Conservation (phyloP, 164 flowering plant genomes). For the Nelumbo lutea region DNA sequence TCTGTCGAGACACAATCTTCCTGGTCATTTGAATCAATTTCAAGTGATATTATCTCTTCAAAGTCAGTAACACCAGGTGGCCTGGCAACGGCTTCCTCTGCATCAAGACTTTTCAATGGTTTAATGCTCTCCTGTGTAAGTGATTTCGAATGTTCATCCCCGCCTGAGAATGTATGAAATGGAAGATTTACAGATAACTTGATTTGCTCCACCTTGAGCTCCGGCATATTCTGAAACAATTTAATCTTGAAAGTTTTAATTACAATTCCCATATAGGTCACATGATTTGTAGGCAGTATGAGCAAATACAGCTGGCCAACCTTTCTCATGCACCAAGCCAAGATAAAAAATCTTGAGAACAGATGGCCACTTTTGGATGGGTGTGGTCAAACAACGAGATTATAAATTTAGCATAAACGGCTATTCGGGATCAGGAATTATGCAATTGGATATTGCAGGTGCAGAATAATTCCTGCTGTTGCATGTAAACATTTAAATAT, state of each 20-base stretch:
- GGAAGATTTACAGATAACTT: constrained; percentile 74
- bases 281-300: not conserved
- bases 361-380: no score
- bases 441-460: no score
- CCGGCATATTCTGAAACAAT: constrained; percentile 37
- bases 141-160: constrained; percentile 19
- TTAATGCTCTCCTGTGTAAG: constrained; percentile 15
- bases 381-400: no score
- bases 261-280: not conserved
- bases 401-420: no score
- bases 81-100: constrained; percentile 3
- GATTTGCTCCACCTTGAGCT: constrained; percentile 68
- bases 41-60: constrained; percentile 54
- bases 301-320: no score
- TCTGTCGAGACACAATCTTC: constrained; percentile 19
- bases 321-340: no score
- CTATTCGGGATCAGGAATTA: no score
- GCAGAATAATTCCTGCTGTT: no score
- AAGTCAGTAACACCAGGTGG: constrained; percentile 12
- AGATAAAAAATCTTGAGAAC: no score
- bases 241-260: not conserved
- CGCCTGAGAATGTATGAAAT: constrained; percentile 59
- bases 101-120: not conserved
- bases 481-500: no score
- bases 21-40: constrained; percentile 24